These are phyloP conservation scores for Aspergillus felis DNA, from an alignment of 2,329 filamentous ascomycete genomes.

Conservation along the genomic window DNA sequence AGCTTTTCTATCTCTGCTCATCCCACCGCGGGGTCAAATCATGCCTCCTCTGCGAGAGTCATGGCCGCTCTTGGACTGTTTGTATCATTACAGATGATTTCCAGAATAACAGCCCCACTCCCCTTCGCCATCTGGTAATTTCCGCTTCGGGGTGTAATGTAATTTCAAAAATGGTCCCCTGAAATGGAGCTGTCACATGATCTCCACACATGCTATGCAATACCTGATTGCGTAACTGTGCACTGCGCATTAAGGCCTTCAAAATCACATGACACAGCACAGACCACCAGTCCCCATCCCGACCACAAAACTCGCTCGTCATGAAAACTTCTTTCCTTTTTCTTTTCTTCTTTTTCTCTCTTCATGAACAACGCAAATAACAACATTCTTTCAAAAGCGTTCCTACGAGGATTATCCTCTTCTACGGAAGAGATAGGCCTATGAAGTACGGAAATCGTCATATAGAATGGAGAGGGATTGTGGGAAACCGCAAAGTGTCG, in stretches of 20 bases:
- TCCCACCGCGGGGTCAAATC: constrained; percentile 22
- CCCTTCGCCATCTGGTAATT: neutral
- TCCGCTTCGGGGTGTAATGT: neutral
- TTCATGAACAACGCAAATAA: constrained; percentile 56
- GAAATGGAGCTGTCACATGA: neutral
- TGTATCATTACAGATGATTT: neutral
- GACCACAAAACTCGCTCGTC: constrained; percentile 11
- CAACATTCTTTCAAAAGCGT: constrained; percentile 56
- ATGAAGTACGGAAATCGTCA: constrained; percentile 58
- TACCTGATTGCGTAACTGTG: neutral
- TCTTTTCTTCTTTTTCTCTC: constrained; percentile 33
- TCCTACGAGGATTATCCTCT: constrained; percentile 49
- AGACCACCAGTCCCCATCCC: constrained; percentile 8
- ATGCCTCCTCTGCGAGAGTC: neutral
- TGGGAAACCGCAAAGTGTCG: constrained; percentile 36
- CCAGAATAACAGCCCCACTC: neutral
- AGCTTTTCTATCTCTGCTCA: constrained; percentile 4
- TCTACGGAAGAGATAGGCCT: constrained; percentile 29
- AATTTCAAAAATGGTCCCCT: neutral
- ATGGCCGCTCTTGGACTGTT: constrained; percentile 15
- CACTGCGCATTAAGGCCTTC: neutral
- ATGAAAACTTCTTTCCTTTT: constrained; percentile 20
- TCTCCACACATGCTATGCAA: neutral
- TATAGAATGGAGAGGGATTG: constrained; percentile 52
- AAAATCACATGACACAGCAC: constrained; percentile 17